A percentile compares a stretch with the other conserved stretches of the same genome.
Conservation (phyloP, 1,284 basidiomycete species). For the Apiotrichum siamense region DNA sequence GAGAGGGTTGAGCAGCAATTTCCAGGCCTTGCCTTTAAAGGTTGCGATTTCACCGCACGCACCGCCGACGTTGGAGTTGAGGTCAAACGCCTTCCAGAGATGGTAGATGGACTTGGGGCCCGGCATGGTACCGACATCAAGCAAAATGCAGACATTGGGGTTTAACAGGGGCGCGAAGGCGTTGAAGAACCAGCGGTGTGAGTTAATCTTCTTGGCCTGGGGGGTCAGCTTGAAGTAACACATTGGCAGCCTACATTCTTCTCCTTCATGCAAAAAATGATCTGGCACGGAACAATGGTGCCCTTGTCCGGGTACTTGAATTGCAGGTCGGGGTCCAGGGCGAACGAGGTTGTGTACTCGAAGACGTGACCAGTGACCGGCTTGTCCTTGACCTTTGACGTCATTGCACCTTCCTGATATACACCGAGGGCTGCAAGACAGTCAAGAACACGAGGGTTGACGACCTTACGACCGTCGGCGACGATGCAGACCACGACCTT, state of each 20-base stretch:
- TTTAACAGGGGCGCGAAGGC: conserved; percentile 60
- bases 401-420: conserved; percentile 67
- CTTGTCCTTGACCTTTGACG: conserved; percentile 79
- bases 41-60: conserved; percentile 92
- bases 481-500: conserved; percentile 96
- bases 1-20: conserved; percentile 70
- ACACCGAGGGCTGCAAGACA: conserved; percentile 58
- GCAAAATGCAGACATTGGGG: conserved; percentile 52
- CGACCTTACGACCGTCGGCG: conserved; percentile 84
- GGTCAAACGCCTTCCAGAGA: conserved; percentile 90
- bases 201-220: conserved; percentile 87
- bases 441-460: conserved; percentile 90
- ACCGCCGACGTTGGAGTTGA: conserved; percentile 86
- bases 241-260: conserved; percentile 73
- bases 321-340: conserved; percentile 76
- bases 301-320: conserved; percentile 93
- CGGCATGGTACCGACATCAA: conserved; percentile 92
- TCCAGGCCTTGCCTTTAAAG: conserved; percentile 86
- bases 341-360: conserved; percentile 84
- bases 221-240: conserved; percentile 1
- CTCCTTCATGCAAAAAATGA: conserved; percentile 67
- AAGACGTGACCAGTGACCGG: conserved; percentile 90
- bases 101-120: conserved; percentile 72
- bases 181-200: conserved; percentile 93
- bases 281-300: conserved; percentile 76